phyloP scores from a whole-genome alignment of 2,329 filamentous ascomycete species.

The Colletotrichum gloeosporioides region DNA sequence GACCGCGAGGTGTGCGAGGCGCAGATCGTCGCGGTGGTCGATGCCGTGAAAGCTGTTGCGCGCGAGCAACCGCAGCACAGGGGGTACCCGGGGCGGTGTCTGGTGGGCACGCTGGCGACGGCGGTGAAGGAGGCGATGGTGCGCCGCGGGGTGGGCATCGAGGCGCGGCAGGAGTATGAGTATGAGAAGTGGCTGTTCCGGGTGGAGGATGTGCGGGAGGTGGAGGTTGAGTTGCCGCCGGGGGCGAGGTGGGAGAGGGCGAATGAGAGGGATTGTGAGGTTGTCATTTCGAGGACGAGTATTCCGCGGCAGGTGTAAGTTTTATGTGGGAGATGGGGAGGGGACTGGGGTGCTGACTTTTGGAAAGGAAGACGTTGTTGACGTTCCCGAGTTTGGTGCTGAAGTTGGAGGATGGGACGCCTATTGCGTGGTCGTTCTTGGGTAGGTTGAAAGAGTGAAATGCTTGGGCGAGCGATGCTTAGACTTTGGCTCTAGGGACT shows the following conservation, averaged over 20 bases:
- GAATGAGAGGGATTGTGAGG: slow-evolving; percentile 53
- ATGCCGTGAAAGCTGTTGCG: slow-evolving; percentile 33
- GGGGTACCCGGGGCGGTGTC: slow-evolving; percentile 32
- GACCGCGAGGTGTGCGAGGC: slow-evolving; percentile 30
- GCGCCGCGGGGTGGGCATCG: slow-evolving; percentile 24
- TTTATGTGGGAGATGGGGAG: neutral
- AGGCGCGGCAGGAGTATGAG: slow-evolving; percentile 29
- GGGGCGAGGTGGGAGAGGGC: slow-evolving; percentile 63
- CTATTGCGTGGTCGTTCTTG: slow-evolving; percentile 70
- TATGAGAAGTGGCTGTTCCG: slow-evolving; percentile 67
- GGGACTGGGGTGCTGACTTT: neutral
- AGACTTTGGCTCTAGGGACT: slow-evolving; percentile 43
- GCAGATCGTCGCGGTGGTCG: slow-evolving; percentile 37
- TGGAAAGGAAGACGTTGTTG: slow-evolving; percentile 43
- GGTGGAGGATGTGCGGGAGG: slow-evolving; percentile 46
- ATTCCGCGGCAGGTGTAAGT: slow-evolving; percentile 61
- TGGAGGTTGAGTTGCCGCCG: slow-evolving; percentile 37
- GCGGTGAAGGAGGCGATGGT: slow-evolving; percentile 23
- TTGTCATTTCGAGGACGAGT: slow-evolving; percentile 60
- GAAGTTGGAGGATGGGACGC: slow-evolving; percentile 48
- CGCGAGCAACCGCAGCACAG: slow-evolving; percentile 24
- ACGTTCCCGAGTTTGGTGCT: slow-evolving; percentile 53
- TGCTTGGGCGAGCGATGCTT: neutral
- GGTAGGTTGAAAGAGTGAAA: slow-evolving; percentile 30
- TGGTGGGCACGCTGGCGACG: slow-evolving; percentile 41